Evolutionary conservation across 228 moss, liverwort and hornwort genomes (phyloP).

Genomic region (Sphagnum magellanicum): DNA sequence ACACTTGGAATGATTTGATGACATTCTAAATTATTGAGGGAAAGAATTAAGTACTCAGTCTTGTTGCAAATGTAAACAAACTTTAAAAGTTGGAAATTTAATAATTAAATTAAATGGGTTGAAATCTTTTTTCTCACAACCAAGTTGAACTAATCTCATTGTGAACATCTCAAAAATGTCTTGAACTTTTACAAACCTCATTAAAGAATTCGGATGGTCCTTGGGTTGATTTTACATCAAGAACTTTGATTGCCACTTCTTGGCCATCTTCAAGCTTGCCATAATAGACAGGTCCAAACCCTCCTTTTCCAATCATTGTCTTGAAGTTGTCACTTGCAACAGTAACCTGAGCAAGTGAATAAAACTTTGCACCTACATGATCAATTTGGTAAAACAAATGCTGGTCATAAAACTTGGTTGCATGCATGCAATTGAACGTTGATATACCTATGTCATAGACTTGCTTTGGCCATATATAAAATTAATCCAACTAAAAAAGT

Average conservation of each 20-base stretch:
- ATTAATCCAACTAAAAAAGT: no score
- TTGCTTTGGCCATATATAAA: no score
- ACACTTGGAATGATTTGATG: no score
- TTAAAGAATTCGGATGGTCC: conserved; percentile 19
- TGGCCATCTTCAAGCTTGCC: conserved; percentile 20
- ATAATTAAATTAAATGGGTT: no score
- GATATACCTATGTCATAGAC: no score
- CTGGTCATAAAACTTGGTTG: not conserved
- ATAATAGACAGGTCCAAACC: conserved; percentile 27
- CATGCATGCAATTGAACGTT: not conserved
- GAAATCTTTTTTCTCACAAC: no score
- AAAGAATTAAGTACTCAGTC: no score
- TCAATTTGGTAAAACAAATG: not conserved
- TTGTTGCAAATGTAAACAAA: no score
- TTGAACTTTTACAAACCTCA: conserved; percentile 10
- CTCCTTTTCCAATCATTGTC: conserved; percentile 17
- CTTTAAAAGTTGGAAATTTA: no score
- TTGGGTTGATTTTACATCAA: conserved; percentile 3
- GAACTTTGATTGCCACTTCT: conserved; percentile 38
- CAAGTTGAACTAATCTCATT: not conserved
- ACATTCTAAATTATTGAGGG: no score
- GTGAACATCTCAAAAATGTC: not conserved
- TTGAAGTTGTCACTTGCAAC: conserved; percentile 25
- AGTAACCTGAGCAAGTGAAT: conserved; percentile 11
- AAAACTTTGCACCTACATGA: conserved; percentile 3